phyloP scores from a whole-genome alignment of 78 protist genomes.

The Dictyostelium purpureum region DNA sequence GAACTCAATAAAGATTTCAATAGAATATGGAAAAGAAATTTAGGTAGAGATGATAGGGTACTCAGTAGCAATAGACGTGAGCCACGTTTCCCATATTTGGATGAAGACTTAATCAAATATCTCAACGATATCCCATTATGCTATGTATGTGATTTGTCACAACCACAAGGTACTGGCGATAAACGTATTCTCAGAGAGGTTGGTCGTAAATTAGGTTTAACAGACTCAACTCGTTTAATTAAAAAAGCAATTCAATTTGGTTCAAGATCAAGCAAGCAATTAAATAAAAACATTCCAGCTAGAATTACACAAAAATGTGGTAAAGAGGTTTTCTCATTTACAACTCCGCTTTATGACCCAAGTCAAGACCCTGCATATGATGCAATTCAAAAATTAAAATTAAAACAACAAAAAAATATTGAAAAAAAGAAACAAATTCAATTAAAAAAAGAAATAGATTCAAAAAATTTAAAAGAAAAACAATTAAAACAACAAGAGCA shows the following conservation, averaged over 20 bases:
- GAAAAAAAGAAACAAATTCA: conserved; percentile 10
- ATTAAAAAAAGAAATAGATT: neutral
- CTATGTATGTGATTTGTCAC: conserved; percentile 68
- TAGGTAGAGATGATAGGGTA: conserved; percentile 95
- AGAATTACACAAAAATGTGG: conserved; percentile 69
- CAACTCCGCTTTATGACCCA: conserved; percentile 49
- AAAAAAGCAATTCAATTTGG: conserved; percentile 93
- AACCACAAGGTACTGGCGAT: conserved; percentile 79
- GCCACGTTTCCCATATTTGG: conserved; percentile 90
- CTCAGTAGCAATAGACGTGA: conserved; percentile 90
- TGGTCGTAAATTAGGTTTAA: conserved; percentile 41
- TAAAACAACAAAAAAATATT: conserved; percentile 4
- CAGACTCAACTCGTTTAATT: conserved; percentile 32
- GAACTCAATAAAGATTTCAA: conserved; percentile 87
- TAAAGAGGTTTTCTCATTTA: conserved; percentile 18
- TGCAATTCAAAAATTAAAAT: neutral
- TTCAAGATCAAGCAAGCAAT: conserved; percentile 60
- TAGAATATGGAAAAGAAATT: conserved; percentile 87
- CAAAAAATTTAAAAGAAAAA: neutral
- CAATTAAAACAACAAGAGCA: neutral
- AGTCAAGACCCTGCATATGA: neutral
- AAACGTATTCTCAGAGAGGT: conserved; percentile 63
- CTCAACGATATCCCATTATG: conserved; percentile 20
- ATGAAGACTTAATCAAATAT: conserved; percentile 73
- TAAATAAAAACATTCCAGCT: conserved; percentile 49